A percentile compares a stretch with the other conserved stretches of the same genome.
Conservation (phyloP, 78 protist species). For the Capsaspora owczarzaki region DNA sequence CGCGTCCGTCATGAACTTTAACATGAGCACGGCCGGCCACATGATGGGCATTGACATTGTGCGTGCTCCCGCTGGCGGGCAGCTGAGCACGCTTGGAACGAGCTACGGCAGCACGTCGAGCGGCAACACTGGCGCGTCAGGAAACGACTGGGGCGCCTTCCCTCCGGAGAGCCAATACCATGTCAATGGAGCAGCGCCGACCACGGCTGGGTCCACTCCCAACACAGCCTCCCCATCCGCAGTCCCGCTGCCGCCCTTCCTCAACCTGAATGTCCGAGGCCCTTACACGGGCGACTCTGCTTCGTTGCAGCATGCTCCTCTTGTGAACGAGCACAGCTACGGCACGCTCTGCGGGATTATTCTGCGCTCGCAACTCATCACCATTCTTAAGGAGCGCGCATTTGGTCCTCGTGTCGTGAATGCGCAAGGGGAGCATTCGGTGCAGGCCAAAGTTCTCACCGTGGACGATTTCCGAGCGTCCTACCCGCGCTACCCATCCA, state of each 20-base stretch:
- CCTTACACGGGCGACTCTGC: too few relatives aligned
- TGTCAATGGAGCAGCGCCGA: not conserved
- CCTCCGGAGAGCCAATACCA: too few relatives aligned
- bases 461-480: conserved; percentile 17
- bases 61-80: too few relatives aligned
- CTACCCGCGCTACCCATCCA: conserved; percentile 39
- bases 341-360: conserved; percentile 40
- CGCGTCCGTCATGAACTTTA: not conserved
- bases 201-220: not conserved
- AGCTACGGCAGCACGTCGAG: too few relatives aligned
- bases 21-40: not conserved
- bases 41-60: too few relatives aligned
- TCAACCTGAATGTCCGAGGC: too few relatives aligned
- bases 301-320: not conserved
- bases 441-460: not conserved
- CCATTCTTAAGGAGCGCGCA: not conserved
- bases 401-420: too few relatives aligned
- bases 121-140: too few relatives aligned
- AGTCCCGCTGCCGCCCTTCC: too few relatives aligned
- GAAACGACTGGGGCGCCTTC: too few relatives aligned
- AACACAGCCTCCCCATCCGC: not conserved
- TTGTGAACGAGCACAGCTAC: not conserved
- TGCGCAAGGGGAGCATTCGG: not conserved
- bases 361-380: conserved; percentile 35
- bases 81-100: too few relatives aligned